Base-by-base conservation (phyloP, 2,329 filamentous ascomycete species). In the Exophiala mesophila region DNA sequence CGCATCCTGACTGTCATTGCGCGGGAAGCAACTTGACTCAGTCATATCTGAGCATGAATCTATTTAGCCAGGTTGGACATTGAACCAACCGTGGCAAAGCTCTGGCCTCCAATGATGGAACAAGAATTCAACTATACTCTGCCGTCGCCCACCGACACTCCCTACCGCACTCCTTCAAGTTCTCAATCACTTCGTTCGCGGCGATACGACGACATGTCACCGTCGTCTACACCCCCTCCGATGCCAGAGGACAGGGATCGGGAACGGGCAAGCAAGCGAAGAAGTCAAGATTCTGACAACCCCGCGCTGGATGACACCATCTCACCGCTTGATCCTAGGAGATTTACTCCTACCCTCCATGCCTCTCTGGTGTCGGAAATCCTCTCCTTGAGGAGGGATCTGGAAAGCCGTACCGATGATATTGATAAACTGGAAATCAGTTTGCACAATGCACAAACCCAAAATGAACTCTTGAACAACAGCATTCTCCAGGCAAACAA, bases 301-400 rank as follows among this genome's bases (percentile, higher is more conserved):
- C 42, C 57, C 31, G 50, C 57, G n/a, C 58, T 63, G 17, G 62
- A 90, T 52, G 84, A 90, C 50, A 78, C 70, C 32, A 80, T 88
- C 23, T 79, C 78, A 2, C 80, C 88, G 16, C 71, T 96, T 20
- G 92, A 98, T 59, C 88, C 92, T 3, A 80, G 90, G 41, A 79
- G 92, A 26, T 96, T 98, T 59, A 98, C 92, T 0, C 92, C 92
- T 1, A 97, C 89, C 0, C 69, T 98, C 8, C 92, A 97, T 63
- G 92, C 92, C 6, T 96, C 87, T 36, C 71, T 98, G 5, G 90
- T 98, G 1, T 90, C 90, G 0, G 92, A 98, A 63, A 98, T 98
- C 50, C 71, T 98, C 28, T 80, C 82, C 2, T 68, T 98, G 36
- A 80, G 89, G 16, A 77, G 92, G 44, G 92, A 98, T 52, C 79